Percentiles rank a stretch among this genome's conserved stretches.
Evolutionary conservation across 2,329 filamentous ascomycete species (phyloP).

Genomic region (Apiospora sp.): DNA sequence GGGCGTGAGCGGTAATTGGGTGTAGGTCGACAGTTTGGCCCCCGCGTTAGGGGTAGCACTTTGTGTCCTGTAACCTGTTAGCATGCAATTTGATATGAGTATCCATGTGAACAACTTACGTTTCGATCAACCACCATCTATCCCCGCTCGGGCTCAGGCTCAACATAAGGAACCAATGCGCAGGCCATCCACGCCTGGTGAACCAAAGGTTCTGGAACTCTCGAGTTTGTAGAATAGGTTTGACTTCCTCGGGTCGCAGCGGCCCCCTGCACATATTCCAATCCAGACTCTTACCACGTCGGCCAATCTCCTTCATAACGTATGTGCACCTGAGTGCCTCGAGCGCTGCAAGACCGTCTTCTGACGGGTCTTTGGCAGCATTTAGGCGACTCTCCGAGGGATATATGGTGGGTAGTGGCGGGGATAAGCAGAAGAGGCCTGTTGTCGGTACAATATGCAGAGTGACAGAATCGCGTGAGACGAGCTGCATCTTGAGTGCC

Average conservation of each 20-base stretch:
- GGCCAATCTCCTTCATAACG: constrained; percentile 67
- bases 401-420: constrained; percentile 63
- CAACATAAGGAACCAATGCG: constrained; percentile 76
- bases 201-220: constrained; percentile 75
- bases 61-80: constrained; percentile 27
- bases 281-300: constrained; percentile 66
- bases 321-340: constrained; percentile 69
- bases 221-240: constrained; percentile 67
- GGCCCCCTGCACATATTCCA: constrained; percentile 65
- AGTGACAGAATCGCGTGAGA: constrained; percentile 64
- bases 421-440: constrained; percentile 76
- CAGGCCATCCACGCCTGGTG: constrained; percentile 73
- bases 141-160: constrained; percentile 77
- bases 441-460: constrained; percentile 80
- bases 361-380: constrained; percentile 59
- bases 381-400: constrained; percentile 73
- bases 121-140: constrained; percentile 78
- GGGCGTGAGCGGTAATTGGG: constrained; percentile 53
- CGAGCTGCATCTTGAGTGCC: constrained; percentile 73
- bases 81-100: neutral
- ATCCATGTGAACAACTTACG: constrained; percentile 52
- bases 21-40: constrained; percentile 41
- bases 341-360: constrained; percentile 64
- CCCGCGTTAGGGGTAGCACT: constrained; percentile 30
- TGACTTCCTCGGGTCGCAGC: constrained; percentile 61